These are phyloP conservation scores for Erysiphe pisi DNA, from an alignment of 2,329 filamentous ascomycete species.

Conservation along the genomic window DNA sequence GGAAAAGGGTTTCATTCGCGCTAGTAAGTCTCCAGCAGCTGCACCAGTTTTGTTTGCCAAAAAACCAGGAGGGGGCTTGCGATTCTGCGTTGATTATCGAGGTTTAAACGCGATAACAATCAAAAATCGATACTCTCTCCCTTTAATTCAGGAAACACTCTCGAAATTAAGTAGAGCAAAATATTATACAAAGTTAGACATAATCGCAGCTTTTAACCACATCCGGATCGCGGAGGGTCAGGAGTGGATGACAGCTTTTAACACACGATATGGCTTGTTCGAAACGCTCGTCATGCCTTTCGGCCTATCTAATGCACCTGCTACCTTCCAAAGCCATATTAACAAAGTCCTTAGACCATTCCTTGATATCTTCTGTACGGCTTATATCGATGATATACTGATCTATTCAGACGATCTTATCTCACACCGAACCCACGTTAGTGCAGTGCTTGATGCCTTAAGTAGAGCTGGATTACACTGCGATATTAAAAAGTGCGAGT, in stretches of 20 bases:
- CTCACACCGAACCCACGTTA: background rate
- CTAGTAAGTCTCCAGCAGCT: slow-evolving; percentile 18
- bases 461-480: background rate
- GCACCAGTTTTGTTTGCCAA: background rate
- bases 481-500: slow-evolving; percentile 4
- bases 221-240: background rate
- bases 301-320: background rate
- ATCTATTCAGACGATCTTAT: background rate
- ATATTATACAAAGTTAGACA: background rate
- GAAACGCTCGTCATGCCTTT: background rate
- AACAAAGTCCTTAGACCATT: background rate
- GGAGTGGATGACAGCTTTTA: background rate
- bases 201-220: background rate
- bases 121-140: background rate
- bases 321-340: background rate
- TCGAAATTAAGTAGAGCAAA: background rate
- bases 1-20: background rate
- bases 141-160: background rate
- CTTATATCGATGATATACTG: slow-evolving; percentile 14
- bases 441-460: background rate
- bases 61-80: background rate
- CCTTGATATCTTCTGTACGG: background rate
- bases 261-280: background rate
- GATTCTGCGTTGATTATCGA: background rate
- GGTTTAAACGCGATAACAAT: background rate